Conservation (phyloP, 805 yeast genomes). For the Monosporozyma solicola region DNA sequence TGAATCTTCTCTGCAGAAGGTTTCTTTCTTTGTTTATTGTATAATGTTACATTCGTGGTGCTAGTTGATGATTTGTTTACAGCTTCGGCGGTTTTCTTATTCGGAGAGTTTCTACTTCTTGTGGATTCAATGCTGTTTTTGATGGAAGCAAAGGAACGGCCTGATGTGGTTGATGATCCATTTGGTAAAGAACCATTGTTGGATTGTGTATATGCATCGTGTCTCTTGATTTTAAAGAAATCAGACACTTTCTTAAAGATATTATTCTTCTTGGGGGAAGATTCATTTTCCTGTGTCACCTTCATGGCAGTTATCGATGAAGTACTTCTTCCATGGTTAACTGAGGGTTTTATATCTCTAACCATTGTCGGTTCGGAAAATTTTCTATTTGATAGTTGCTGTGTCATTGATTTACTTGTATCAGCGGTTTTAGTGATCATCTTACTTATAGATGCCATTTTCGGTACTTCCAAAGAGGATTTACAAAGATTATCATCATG, state of each 20-base stretch:
- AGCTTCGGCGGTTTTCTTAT: background rate
- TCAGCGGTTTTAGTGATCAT: constrained; percentile 8
- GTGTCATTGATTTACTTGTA: constrained; percentile 2
- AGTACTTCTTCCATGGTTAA: background rate
- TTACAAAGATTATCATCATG: constrained; percentile 6
- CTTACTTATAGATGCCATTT: constrained; percentile 9
- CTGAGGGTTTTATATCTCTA: background rate
- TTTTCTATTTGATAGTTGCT: constrained; percentile 4
- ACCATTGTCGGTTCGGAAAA: background rate
- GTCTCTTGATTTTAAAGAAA: constrained; percentile 24
- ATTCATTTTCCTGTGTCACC: background rate
- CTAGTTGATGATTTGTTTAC: constrained; percentile 2
- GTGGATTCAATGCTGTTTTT: background rate
- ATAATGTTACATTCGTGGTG: constrained; percentile 6
- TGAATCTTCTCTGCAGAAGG: background rate
- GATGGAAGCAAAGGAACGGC: background rate
- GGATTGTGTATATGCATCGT: background rate
- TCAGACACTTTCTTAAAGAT: constrained; percentile 29
- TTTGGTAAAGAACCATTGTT: background rate
- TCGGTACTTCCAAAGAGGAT: constrained; percentile 5
- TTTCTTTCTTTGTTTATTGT: constrained; percentile 3
- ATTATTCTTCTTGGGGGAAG: constrained; percentile 17
- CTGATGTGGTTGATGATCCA: background rate
- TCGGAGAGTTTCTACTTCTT: background rate
- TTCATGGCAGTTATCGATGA: background rate